These are phyloP conservation scores for Sparassis latifolia DNA, from an alignment of 1,284 basidiomycete species.

Conservation along the genomic window DNA sequence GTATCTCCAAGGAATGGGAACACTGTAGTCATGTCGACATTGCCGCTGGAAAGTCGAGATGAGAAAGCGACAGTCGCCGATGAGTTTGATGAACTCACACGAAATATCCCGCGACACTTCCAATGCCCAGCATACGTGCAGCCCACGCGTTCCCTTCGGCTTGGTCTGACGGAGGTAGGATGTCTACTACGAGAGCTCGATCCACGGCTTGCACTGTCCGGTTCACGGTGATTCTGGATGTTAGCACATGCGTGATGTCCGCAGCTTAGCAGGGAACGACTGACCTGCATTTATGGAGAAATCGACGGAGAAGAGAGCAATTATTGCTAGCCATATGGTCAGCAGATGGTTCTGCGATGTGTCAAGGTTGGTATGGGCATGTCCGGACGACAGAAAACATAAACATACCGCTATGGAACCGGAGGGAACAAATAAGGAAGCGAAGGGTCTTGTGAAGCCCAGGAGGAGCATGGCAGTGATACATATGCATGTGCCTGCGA, in stretches of 20 bases:
- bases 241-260: background rate
- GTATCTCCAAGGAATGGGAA: conserved; percentile 71
- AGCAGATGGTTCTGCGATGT: conserved; percentile 49
- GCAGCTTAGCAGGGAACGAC: conserved; percentile 9
- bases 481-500: conserved; percentile 65
- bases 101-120: conserved; percentile 81
- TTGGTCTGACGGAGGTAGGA: conserved; percentile 63
- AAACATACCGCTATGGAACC: conserved; percentile 31
- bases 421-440: conserved; percentile 49
- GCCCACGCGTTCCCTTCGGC: conserved; percentile 94
- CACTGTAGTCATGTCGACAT: conserved; percentile 59
- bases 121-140: conserved; percentile 80
- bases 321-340: conserved; percentile 75
- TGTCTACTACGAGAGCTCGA: conserved; percentile 76
- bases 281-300: conserved; percentile 86
- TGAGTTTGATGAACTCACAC: conserved; percentile 45
- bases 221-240: background rate
- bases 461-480: conserved; percentile 73
- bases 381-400: conserved; percentile 10
- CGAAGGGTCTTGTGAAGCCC: conserved; percentile 77
- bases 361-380: background rate
- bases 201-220: conserved; percentile 72
- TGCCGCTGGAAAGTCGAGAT: conserved; percentile 42
- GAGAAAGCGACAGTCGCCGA: background rate
- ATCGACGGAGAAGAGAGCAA: conserved; percentile 87